Base-by-base conservation (phyloP, 768 basidiomycete species). In the Serendipita sp. region DNA sequence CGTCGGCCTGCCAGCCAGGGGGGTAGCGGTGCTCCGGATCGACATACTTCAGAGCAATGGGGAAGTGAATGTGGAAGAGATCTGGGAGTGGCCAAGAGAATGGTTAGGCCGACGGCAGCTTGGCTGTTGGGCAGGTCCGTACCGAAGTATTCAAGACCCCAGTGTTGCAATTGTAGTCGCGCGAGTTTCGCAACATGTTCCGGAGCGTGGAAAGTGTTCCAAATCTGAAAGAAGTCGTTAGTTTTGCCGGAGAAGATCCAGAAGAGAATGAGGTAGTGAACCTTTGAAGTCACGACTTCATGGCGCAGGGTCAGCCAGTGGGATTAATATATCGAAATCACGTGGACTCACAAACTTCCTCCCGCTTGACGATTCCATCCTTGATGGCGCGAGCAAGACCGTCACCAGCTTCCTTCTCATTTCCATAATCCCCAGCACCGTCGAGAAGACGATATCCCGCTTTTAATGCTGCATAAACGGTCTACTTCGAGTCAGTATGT, bases 161-260 rank as follows among this genome's bases (percentile, higher is more conserved):
- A 95, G 68, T 82, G 78, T 3, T 74, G 74, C 20, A 95, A 82
- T 68, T 91, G 89, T 9, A 44, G 24, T 48, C 4, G 24, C 16
- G 30, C 24, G n/a, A 33, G 20, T 9, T 66, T 38, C 61, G 81
- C 72, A 67, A 85, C 88, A 69, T 84, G 84, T 62, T 91, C 84
- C 63, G 78, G 80, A 50, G 84, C 82, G 70, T 95, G 90, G 77
- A 85, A 89, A 3, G 88, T 89, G 74, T 92, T 93, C 91, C 90
- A 93, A 38, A 92, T 76, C 84, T 66, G 62, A 51, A 45, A 62
- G 56, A 48, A 20, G n/a, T n/a, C 45, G 45, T 48, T 28, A 48
- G 45, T 48, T 48, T 48, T 28, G n/a, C 45, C 53, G 33, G 53
- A 58, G 17, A 34, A 22, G 50, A 28, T 17, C 30, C 22, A 61